phyloP scores from a whole-genome alignment of 768 basidiomycete species.

The Lactifluus volemus region DNA sequence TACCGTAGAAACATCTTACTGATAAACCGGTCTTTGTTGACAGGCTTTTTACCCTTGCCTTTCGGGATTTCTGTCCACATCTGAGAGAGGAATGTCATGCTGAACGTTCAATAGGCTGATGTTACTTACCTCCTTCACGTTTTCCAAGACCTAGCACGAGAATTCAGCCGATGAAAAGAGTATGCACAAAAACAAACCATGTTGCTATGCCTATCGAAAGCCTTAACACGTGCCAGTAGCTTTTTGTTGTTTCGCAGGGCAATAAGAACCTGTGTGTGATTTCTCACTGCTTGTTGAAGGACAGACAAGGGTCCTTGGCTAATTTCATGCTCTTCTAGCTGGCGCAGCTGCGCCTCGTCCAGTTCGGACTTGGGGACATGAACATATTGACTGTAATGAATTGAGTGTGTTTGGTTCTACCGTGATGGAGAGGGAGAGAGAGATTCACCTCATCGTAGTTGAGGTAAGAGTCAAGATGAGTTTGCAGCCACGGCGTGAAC shows the following conservation, averaged over 20 bases:
- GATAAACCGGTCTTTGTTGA: slow-evolving; percentile 99
- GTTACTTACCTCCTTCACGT: slow-evolving; percentile 82
- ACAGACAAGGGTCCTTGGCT: slow-evolving; percentile 96
- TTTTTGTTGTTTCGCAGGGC: slow-evolving; percentile 99
- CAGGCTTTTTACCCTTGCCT: slow-evolving; percentile 96
- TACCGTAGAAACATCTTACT: slow-evolving; percentile 98
- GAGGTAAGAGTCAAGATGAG: background rate
- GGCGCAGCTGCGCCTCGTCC: slow-evolving; percentile 92
- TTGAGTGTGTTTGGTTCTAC: background rate
- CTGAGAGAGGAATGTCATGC: slow-evolving; percentile 31
- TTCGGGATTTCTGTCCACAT: slow-evolving; percentile 99
- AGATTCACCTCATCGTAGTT: slow-evolving; percentile 18
- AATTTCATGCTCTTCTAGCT: slow-evolving; percentile 97
- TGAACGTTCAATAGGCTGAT: background rate
- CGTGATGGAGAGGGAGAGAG: background rate
- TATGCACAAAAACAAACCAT: slow-evolving; percentile 54
- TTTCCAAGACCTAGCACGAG: slow-evolving; percentile 73
- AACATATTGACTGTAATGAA: slow-evolving; percentile 77
- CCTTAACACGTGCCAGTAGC: slow-evolving; percentile 89
- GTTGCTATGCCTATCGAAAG: slow-evolving; percentile 97
- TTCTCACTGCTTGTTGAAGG: slow-evolving; percentile 93
- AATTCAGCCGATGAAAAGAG: slow-evolving; percentile 8
- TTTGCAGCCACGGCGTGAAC: background rate
- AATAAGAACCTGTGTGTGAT: slow-evolving; percentile 96
- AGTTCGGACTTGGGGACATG: slow-evolving; percentile 96